phyloP scores from a whole-genome alignment of 768 basidiomycete species.

The Tylopilus rubrobrunneus region DNA sequence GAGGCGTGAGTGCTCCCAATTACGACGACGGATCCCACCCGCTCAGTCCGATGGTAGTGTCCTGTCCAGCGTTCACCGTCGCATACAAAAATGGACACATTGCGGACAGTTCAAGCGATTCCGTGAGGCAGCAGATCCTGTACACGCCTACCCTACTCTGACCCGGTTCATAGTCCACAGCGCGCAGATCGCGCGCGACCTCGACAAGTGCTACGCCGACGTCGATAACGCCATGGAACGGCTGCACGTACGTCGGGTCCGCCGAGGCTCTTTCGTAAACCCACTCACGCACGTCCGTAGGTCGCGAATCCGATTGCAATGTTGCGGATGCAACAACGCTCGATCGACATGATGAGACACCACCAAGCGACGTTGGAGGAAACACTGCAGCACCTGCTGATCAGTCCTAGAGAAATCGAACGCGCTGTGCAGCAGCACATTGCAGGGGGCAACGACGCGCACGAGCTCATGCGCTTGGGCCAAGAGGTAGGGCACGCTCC shows the following conservation, averaged over 20 bases:
- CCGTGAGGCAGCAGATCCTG: constrained; percentile 28
- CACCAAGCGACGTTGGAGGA: constrained; percentile 35
- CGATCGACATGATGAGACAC: constrained; percentile 22
- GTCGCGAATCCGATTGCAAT: constrained; percentile 20
- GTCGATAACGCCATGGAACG: constrained; percentile 39
- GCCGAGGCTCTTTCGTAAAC: not conserved
- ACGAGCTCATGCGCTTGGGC: constrained; percentile 49
- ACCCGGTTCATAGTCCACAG: constrained; percentile 37
- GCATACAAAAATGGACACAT: constrained; percentile 37
- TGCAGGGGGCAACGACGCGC: constrained; percentile 40
- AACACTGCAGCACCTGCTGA: constrained; percentile 38
- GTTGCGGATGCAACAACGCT: constrained; percentile 28
- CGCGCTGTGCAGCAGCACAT: constrained; percentile 37
- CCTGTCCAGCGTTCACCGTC: constrained; percentile 36
- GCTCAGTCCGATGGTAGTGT: constrained; percentile 30
- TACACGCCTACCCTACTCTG: constrained; percentile 1
- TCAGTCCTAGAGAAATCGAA: constrained; percentile 34
- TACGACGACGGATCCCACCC: too few species aligned
- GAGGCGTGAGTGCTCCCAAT: constrained; percentile 34
- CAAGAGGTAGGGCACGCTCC: constrained; percentile 37
- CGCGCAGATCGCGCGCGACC: constrained; percentile 42
- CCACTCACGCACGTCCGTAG: constrained; percentile 9
- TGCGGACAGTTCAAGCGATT: constrained; percentile 38
- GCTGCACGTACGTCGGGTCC: constrained; percentile 37
- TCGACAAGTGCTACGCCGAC: constrained; percentile 42